Base-by-base conservation (phyloP, 2,329 filamentous ascomycete species). In the Ascochyta lentis region DNA sequence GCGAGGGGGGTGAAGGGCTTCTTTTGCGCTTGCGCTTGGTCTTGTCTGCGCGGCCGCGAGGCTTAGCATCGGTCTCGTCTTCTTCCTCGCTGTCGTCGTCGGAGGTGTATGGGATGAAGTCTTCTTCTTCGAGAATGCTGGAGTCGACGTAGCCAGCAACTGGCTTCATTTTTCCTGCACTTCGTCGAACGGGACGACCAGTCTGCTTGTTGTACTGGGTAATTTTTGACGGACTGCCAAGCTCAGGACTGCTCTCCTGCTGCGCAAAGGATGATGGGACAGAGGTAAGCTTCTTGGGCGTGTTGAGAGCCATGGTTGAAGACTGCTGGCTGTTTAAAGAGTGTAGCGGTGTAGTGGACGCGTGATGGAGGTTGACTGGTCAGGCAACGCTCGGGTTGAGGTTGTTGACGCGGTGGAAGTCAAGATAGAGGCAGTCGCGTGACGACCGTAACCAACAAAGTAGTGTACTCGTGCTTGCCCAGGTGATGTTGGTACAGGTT, bases 101-200 rank as follows among this genome's bases (percentile, higher is more conserved):
- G 53, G 47, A 60, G 33, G 50, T 68, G 58, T 38, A 65, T 58
- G 35, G 61, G 2, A 64, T 60, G 39, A 70, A 69, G 27, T 73
- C 75, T 39, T 63, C 63, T 41, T 75, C 76, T 22, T 65, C 64
- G 23, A 67, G 40, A 29, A 78, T 70, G 47, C 71, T 60, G 13
- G 76, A 77, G 52, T 79, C 76, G 19, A 79, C 72, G 54, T 74
- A 80, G n/a, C 71, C 76, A 3, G 68, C 74, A 7, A 65, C 60
- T 13, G 56, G 60, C 46, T 68, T 67, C 51, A 71, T 72, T 45
- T 66, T 69, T 10, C 76, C 75, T n/a, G 75, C 74, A 31, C 66
- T 73, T 31, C 73, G 71, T 38, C 79, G 75, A n/a, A 80, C 73
- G 6, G 79, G 78, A 5, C 78, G 71, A 42, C 79, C 78, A 8